Evolutionary conservation across 1,139 yeast species (phyloP), one percentile per base, ranked within the genome.

Genomic region (Ogataea hybrid): DNA sequence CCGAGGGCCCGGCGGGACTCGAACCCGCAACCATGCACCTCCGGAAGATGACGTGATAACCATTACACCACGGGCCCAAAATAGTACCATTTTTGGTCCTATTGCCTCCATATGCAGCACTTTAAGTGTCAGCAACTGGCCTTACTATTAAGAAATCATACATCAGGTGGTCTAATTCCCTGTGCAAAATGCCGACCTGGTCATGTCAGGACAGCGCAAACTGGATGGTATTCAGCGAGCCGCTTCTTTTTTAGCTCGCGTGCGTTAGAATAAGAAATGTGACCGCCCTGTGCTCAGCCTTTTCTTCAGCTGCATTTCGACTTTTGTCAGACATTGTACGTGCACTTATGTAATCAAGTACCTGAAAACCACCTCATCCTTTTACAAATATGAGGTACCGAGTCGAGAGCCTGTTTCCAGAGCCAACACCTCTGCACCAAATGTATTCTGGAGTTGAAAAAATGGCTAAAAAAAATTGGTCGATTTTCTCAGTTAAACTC

Each of bases 1-100:
- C 9, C 34, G 4, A 52, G 56, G 47, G 54, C 62, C 62, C 55
- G 61, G 61, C 61, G 63, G 64, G 64, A 59, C 57, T 59, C 62
- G 64, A 59, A 59, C 64, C 64, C 64, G 57, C 63, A 59, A 59
- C 60, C 64, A 53, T 52, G 48, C 50, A 53, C 56, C 58, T 54
- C 61, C 61, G 61, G 61, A 57, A 54, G 57, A 51, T 56, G 53
- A 57, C 56, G 58, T 56, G 61, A 54, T 57, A 56, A 56, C 61
- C 61, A 54, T 56, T 56, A 53, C 61, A 56, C 61, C 58, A 56
- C 57, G 56, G 55, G 58, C 59, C 59, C 61, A 39, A 46, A 37
- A 33, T 34, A 37, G 39, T 41, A 36, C 31, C 43, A 25, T 32
- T 33, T 35, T 30, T 30, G 25, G n/a, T 3, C 17, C 10, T 4